A percentile compares a stretch with the other conserved stretches of the same genome.
Evolutionary conservation across 2,329 filamentous ascomycete genomes (phyloP).

Genomic region (Aureobasidium subglaciale): DNA sequence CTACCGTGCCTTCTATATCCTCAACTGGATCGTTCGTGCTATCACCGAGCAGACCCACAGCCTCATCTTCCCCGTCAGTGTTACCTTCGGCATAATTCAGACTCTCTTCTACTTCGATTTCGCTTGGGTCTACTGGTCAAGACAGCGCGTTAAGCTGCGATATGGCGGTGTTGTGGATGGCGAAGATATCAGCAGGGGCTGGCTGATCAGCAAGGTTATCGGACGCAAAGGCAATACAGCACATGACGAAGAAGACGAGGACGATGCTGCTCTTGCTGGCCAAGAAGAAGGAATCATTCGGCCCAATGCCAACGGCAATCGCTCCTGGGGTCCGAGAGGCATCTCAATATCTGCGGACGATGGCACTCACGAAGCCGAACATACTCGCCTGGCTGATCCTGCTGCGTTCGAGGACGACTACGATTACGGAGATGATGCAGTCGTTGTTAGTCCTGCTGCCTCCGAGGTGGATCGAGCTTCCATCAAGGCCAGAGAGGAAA

Average conservation of each 20-base stretch:
- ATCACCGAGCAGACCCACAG: constrained; percentile 26
- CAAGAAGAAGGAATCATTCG: constrained; percentile 27
- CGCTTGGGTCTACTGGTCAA: constrained; percentile 91
- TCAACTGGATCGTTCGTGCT: constrained; percentile 79
- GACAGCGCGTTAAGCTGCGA: constrained; percentile 88
- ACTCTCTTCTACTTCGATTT: constrained; percentile 89
- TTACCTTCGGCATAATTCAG: constrained; percentile 83
- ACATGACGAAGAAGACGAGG: constrained; percentile 36
- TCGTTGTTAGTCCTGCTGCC: constrained; percentile 7
- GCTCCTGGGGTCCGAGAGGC: constrained; percentile 48
- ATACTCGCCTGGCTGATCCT: constrained; percentile 10
- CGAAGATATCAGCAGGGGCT: constrained; percentile 79
- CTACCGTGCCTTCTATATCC: constrained; percentile 80
- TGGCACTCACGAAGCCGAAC: constrained; percentile 31
- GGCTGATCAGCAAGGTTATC: constrained; percentile 73
- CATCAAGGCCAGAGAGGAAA: constrained; percentile 1
- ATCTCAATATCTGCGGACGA: constrained; percentile 56
- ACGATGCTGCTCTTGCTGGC: constrained; percentile 46
- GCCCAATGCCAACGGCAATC: constrained; percentile 28
- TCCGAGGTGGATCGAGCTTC: constrained; percentile 4
- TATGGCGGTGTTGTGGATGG: constrained; percentile 82
- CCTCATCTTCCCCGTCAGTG: constrained; percentile 57
- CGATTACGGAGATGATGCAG: constrained; percentile 12
- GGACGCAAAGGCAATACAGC: constrained; percentile 43
- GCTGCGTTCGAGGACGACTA: constrained; percentile 14